Percentiles rank a stretch among this genome's conserved stretches.
phyloP scores from a whole-genome alignment of 2,329 filamentous ascomycete genomes.

The Gyromitra esculenta region DNA sequence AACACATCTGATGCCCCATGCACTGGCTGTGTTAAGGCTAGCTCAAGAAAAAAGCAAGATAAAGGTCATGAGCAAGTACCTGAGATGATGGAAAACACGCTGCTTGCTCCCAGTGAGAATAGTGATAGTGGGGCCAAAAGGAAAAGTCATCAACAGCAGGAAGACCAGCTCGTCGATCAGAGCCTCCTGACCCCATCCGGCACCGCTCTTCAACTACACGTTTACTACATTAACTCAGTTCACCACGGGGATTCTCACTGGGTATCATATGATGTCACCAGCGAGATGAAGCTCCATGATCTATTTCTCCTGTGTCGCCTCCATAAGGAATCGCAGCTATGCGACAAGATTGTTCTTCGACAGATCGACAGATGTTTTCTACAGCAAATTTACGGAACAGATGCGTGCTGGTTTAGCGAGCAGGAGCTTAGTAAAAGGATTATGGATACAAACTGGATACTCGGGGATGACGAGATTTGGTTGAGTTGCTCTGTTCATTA shows the following conservation, averaged over 20 bases:
- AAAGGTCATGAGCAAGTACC: not conserved
- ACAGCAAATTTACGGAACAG: not conserved
- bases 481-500: slow-evolving; percentile 11
- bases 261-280: slow-evolving; percentile 16
- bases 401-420: slow-evolving; percentile 7
- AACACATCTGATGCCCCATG: not conserved
- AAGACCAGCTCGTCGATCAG: not conserved
- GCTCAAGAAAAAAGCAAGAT: not conserved
- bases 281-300: slow-evolving; percentile 1
- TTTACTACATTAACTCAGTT: not conserved
- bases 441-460: slow-evolving; percentile 18
- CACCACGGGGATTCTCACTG: not conserved
- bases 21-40: not conserved
- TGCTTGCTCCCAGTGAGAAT: not conserved
- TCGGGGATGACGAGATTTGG: slow-evolving; percentile 22
- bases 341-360: not conserved
- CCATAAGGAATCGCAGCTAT: not conserved
- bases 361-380: slow-evolving; percentile 22
- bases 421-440: slow-evolving; percentile 1
- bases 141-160: not conserved
- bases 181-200: not conserved
- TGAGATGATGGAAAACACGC: not conserved
- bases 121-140: not conserved
- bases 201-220: not conserved
- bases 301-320: slow-evolving; percentile 15